These are phyloP conservation scores for Cyphellophora europaea DNA, from an alignment of 2,329 filamentous ascomycete species.

Conservation along the genomic window DNA sequence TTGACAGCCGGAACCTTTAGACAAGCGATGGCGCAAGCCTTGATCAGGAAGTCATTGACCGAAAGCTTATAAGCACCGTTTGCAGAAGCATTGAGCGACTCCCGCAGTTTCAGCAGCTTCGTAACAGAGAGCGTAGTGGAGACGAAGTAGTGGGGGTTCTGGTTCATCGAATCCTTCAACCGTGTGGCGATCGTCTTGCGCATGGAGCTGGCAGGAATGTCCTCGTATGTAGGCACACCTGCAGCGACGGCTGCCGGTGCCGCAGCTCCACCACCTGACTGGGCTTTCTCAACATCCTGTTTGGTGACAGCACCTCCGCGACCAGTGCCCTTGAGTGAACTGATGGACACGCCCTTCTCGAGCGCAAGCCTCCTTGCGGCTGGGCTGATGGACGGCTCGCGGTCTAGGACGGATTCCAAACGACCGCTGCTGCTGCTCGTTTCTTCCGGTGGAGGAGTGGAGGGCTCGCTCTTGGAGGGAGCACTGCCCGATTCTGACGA, in stretches of 20 bases:
- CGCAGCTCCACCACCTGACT: conserved; percentile 34
- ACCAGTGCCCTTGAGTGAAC: conserved; percentile 76
- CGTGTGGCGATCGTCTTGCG: conserved; percentile 95
- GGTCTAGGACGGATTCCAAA: conserved; percentile 75
- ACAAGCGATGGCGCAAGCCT: conserved; percentile 80
- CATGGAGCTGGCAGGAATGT: conserved; percentile 81
- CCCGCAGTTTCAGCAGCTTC: conserved; percentile 93
- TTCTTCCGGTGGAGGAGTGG: conserved; percentile 53
- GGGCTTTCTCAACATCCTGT: conserved; percentile 84
- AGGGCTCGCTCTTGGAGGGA: conserved; percentile 41
- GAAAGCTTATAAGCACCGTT: conserved; percentile 98
- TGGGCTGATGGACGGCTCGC: conserved; percentile 63
- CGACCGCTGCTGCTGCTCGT: conserved; percentile 58
- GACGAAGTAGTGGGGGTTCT: conserved; percentile 98
- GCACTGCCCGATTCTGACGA: conserved; percentile 49
- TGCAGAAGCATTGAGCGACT: conserved; percentile 78
- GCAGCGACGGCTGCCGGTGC: conserved; percentile 40
- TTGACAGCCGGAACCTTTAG: conserved; percentile 94
- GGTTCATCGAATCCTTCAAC: conserved; percentile 76
- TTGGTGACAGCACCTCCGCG: conserved; percentile 74
- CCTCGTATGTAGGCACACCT: conserved; percentile 64
- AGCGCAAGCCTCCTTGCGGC: conserved; percentile 73
- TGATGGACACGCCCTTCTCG: conserved; percentile 72
- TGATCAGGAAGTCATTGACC: conserved; percentile 99
- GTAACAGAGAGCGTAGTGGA: conserved; percentile 78